phyloP scores from a whole-genome alignment of 2,329 filamentous ascomycete species.

The Pezicula rhizophila region DNA sequence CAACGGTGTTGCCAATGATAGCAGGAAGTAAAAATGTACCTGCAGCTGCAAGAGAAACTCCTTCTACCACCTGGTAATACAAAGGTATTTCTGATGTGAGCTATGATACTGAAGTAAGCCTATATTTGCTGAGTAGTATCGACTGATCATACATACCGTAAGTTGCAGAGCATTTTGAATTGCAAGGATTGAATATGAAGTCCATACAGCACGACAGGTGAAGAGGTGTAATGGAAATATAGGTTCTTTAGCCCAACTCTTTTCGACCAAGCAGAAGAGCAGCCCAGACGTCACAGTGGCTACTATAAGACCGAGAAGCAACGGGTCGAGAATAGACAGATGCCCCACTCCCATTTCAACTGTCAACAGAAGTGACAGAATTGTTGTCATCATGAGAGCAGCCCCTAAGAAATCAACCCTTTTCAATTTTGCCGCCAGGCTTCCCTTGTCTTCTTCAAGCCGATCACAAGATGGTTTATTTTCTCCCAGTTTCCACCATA shows the following conservation, averaged over 20 bases:
- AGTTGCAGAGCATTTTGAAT: slow-evolving; percentile 53
- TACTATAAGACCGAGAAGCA: slow-evolving; percentile 27
- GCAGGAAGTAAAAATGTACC: slow-evolving; percentile 59
- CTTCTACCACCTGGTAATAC: slow-evolving; percentile 61
- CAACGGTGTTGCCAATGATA: slow-evolving; percentile 59
- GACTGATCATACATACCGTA: slow-evolving; percentile 31
- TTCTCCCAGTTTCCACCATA: slow-evolving; percentile 25
- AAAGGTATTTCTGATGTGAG: slow-evolving; percentile 61
- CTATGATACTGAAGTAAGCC: slow-evolving; percentile 14
- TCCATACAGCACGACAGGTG: slow-evolving; percentile 42
- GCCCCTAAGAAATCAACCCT: slow-evolving; percentile 57
- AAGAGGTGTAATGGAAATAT: slow-evolving; percentile 53
- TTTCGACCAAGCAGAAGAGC: slow-evolving; percentile 25
- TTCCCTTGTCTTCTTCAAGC: slow-evolving; percentile 7
- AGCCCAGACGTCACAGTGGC: slow-evolving; percentile 17
- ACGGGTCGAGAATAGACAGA: slow-evolving; percentile 30
- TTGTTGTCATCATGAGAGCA: slow-evolving; percentile 35
- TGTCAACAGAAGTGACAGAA: slow-evolving; percentile 38
- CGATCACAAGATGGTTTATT: neutral
- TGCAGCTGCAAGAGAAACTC: slow-evolving; percentile 50
- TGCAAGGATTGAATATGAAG: slow-evolving; percentile 44
- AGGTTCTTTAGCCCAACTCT: slow-evolving; percentile 42
- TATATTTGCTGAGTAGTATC: neutral
- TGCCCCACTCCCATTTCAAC: slow-evolving; percentile 43
- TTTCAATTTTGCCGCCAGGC: slow-evolving; percentile 28